Conservation (phyloP, 768 basidiomycete species). For the Omphalotus guepiniiformis region DNA sequence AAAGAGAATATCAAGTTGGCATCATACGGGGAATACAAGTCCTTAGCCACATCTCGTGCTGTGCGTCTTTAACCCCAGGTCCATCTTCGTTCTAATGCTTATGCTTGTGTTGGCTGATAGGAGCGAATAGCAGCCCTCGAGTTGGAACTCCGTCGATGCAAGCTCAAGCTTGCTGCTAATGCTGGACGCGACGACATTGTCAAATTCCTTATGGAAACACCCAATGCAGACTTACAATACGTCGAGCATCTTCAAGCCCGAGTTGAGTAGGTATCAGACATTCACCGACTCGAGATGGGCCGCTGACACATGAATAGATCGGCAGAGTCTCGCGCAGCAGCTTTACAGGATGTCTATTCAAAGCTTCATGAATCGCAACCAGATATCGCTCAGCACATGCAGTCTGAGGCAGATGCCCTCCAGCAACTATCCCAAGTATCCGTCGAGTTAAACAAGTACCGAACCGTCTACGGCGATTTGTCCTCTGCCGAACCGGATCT, state of each 20-base stretch:
- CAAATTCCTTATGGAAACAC: conserved; percentile 58
- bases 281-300: conserved; percentile 7
- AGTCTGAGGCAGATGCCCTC: conserved; percentile 46
- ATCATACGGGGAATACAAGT: conserved; percentile 61
- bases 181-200: conserved; percentile 69
- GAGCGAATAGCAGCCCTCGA: conserved; percentile 69
- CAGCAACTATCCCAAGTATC: conserved; percentile 43
- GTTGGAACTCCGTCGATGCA: conserved; percentile 70
- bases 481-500: conserved; percentile 47
- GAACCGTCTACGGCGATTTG: conserved; percentile 58
- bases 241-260: conserved; percentile 49
- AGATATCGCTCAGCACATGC: conserved; percentile 47
- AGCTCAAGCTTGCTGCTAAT: conserved; percentile 72
- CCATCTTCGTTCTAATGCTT: conserved; percentile 7
- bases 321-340: conserved; percentile 44
- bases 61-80: conserved; percentile 28
- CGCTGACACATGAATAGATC: conserved; percentile 33
- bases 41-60: conserved; percentile 57
- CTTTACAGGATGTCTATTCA: conserved; percentile 50
- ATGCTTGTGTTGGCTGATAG: conserved; percentile 29
- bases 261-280: conserved; percentile 42
- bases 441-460: conserved; percentile 56
- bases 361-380: conserved; percentile 45
- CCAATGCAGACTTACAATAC: conserved; percentile 47
- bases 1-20: conserved; percentile 56